Conservation (phyloP, 371 early-diverging fungal genomes). For the Saksenaea vasiformis region DNA sequence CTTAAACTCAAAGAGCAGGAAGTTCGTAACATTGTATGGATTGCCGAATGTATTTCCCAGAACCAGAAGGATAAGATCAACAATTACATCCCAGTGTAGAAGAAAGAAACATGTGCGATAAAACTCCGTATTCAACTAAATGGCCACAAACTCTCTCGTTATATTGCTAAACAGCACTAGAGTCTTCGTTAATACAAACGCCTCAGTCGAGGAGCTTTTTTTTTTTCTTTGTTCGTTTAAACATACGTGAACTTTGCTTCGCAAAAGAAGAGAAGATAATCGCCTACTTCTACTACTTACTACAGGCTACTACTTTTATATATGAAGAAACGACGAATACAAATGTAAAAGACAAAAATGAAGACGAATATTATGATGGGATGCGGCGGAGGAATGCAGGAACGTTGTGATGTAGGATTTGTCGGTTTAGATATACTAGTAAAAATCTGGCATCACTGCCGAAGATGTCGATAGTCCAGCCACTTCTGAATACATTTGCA, state of each 20-base stretch:
- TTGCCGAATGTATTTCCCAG: slow-evolving; percentile 99
- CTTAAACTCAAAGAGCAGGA: slow-evolving; percentile 99
- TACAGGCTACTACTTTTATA: background rate
- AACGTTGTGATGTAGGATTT: background rate
- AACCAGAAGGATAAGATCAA: slow-evolving; percentile 94
- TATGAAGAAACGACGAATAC: background rate
- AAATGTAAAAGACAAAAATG: background rate
- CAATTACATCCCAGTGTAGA: slow-evolving; percentile 83
- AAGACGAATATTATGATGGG: background rate
- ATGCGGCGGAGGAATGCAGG: background rate
- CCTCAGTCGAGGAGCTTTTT: too few species aligned
- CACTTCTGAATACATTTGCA: slow-evolving; percentile 64
- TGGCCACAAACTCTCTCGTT: too few species aligned
- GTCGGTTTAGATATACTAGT: background rate
- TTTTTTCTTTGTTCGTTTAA: too few species aligned
- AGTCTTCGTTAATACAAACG: too few species aligned
- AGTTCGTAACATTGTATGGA: slow-evolving; percentile 99
- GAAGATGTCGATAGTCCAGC: slow-evolving; percentile 16
- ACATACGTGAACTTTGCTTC: too few species aligned
- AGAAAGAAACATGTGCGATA: background rate
- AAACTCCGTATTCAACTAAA: slow-evolving; percentile 43
- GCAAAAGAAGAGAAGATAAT: too few species aligned
- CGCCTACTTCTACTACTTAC: background rate
- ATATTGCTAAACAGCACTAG: too few species aligned
- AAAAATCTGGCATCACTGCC: background rate